These are phyloP conservation scores for Coemansia sp. DNA, from an alignment of 192 early-diverging fungal species.

Conservation along the genomic window DNA sequence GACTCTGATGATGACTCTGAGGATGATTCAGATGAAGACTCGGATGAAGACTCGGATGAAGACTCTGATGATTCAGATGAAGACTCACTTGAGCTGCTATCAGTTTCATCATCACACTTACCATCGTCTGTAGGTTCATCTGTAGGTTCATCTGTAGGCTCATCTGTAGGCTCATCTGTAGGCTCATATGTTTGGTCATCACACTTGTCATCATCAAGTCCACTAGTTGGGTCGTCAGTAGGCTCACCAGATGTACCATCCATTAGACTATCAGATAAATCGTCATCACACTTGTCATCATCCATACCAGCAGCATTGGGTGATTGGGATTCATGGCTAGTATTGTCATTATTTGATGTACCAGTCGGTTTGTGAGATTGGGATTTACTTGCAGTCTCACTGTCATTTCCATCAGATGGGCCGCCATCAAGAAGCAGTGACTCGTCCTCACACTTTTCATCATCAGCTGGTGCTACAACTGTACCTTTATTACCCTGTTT, in stretches of 20 bases:
- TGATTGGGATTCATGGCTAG: too few relatives aligned
- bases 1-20: background rate
- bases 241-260: too few relatives aligned
- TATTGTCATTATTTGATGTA: background rate
- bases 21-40: background rate
- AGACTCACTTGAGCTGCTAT: too few relatives aligned
- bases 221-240: background rate
- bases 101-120: background rate
- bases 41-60: background rate
- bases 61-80: background rate
- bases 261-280: too few relatives aligned
- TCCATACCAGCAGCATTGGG: too few relatives aligned
- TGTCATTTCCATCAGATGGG: background rate
- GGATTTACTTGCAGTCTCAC: background rate
- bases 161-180: background rate
- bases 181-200: background rate
- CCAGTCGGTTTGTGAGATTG: background rate
- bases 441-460: conserved; percentile 15
- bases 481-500: background rate
- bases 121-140: background rate
- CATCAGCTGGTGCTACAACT: background rate
- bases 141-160: background rate
- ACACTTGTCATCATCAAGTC: background rate
- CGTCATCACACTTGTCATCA: too few relatives aligned
- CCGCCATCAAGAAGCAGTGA: background rate